Evolutionary conservation across 352 stramenopile species (phyloP).

Genomic region (Pythium sp.): DNA sequence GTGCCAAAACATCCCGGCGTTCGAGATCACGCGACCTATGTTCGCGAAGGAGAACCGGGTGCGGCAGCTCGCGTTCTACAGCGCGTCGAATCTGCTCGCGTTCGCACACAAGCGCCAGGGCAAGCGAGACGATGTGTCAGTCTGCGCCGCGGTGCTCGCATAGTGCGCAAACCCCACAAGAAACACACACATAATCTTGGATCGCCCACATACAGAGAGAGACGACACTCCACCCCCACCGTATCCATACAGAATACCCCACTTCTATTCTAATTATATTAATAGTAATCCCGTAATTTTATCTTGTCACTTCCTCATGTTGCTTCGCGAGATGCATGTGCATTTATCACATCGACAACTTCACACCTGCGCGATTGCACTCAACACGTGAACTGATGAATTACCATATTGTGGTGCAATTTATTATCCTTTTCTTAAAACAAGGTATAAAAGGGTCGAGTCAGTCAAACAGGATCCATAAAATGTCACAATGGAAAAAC

Average conservation of each 20-base stretch:
- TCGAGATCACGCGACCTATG: slow-evolving; percentile 50
- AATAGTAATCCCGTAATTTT: slow-evolving; percentile 13
- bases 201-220: background rate
- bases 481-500: background rate
- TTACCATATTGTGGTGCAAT: background rate
- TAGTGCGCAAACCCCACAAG: slow-evolving; percentile 20
- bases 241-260: slow-evolving; percentile 8
- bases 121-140: slow-evolving; percentile 86
- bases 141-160: slow-evolving; percentile 80
- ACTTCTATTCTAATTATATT: slow-evolving; percentile 18
- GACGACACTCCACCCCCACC: background rate
- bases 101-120: slow-evolving; percentile 88
- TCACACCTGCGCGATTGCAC: too few species aligned
- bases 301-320: background rate
- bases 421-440: background rate
- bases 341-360: background rate
- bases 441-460: background rate
- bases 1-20: slow-evolving; percentile 68
- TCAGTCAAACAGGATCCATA: background rate
- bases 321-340: background rate
- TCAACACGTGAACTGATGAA: background rate
- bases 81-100: slow-evolving; percentile 81
- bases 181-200: background rate
- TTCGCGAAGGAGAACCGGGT: slow-evolving; percentile 86
- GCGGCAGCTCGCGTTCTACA: slow-evolving; percentile 86